These are phyloP conservation scores for Nicotiana knightiana DNA, from an alignment of 257 asterid species.

Conservation along the genomic window DNA sequence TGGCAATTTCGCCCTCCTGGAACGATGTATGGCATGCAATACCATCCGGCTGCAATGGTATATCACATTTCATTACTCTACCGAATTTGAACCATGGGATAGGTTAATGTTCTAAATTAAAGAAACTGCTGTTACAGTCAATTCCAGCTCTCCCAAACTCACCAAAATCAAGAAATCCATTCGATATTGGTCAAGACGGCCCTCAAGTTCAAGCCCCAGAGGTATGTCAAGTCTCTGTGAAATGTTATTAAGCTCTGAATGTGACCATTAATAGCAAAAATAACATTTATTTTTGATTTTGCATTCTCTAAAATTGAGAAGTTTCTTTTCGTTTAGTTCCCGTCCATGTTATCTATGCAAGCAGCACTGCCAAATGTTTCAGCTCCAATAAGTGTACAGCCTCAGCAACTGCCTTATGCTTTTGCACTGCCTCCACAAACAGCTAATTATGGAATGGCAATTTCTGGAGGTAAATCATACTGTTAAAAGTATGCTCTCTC, in stretches of 20 bases:
- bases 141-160: constrained; percentile 27
- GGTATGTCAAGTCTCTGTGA: constrained; percentile 33
- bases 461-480: constrained; percentile 34
- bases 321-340: constrained; percentile 38
- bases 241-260: not conserved
- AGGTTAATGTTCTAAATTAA: not conserved
- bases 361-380: constrained; percentile 38
- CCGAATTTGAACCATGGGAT: not conserved
- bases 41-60: constrained; percentile 50
- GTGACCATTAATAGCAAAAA: too few relatives aligned
- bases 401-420: constrained; percentile 35
- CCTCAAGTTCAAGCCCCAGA: constrained; percentile 39
- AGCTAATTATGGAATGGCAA: constrained; percentile 38
- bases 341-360: constrained; percentile 48
- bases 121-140: constrained; percentile 25
- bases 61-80: not conserved
- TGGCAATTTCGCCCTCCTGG: constrained; percentile 55
- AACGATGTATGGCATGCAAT: constrained; percentile 47
- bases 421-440: constrained; percentile 24
- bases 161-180: constrained; percentile 57
- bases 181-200: constrained; percentile 47
- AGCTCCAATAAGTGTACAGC: constrained; percentile 22
- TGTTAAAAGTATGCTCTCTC: not conserved
- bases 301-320: not conserved
- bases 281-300: too few relatives aligned